Conservation (phyloP, 345 rosid genomes). For the Acer saccharum region DNA sequence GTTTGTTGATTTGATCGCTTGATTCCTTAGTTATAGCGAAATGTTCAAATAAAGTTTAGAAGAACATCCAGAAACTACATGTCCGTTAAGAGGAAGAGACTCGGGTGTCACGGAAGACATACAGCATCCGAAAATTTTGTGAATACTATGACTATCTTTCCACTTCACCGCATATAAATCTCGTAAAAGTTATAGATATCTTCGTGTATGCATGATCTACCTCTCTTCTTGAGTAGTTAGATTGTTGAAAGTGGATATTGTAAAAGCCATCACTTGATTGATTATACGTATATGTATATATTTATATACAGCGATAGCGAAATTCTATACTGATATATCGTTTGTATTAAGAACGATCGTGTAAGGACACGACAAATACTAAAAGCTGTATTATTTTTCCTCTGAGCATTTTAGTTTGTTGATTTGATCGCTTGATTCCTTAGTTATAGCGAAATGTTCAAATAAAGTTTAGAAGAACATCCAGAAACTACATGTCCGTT, state of each 20-base stretch:
- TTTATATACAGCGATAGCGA: not conserved
- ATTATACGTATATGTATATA: conserved; percentile 4
- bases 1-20: not conserved
- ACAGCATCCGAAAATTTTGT: conserved; percentile 22
- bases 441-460: no score
- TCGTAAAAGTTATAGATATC: not conserved
- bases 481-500: not conserved
- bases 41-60: no score
- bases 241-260: conserved; percentile 9
- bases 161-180: not conserved
- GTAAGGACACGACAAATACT: not conserved
- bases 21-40: no score
- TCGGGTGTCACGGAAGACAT: not conserved
- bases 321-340: not conserved
- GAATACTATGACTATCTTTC: conserved; percentile 2
- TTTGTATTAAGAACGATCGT: not conserved
- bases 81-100: not conserved
- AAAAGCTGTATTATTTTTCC: not conserved
- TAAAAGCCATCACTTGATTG: conserved; percentile 4
- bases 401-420: not conserved
- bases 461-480: no score
- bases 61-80: no score
- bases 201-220: not conserved
- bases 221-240: not conserved
- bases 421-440: no score